phyloP scores from a whole-genome alignment of 306 rosid species.

The Abrus pulchellus region DNA sequence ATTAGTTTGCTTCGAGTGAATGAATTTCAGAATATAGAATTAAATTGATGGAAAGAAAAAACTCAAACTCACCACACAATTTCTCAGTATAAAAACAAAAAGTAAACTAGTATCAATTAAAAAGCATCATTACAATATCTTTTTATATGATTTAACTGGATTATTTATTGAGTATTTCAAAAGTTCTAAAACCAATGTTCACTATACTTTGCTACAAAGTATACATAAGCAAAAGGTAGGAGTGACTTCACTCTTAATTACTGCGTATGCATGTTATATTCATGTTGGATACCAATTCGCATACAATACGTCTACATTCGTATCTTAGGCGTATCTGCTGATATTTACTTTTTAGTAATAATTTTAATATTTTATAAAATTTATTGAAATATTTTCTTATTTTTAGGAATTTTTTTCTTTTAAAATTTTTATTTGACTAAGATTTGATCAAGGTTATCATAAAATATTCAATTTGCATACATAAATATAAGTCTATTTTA shows the following conservation, averaged over 20 bases:
- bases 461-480: too few species aligned
- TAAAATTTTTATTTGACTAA: too few species aligned
- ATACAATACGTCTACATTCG: too few species aligned
- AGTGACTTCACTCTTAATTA: neutral
- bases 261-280: neutral
- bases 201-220: neutral
- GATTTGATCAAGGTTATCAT: too few species aligned
- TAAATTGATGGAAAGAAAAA: neutral
- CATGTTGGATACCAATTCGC: too few species aligned
- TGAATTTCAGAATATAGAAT: slow-evolving; percentile 33
- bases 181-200: neutral
- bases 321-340: too few species aligned
- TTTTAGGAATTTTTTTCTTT: too few species aligned
- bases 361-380: too few species aligned
- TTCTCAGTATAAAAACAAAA: neutral
- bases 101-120: neutral
- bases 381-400: too few species aligned
- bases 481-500: too few species aligned
- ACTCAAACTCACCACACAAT: neutral
- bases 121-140: slow-evolving; percentile 5
- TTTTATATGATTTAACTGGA: neutral
- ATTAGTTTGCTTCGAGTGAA: slow-evolving; percentile 22
- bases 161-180: neutral
- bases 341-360: too few species aligned
- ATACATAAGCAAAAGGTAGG: neutral